Evolutionary conservation across 352 stramenopile species (phyloP), one percentile per base, ranked within the genome.

Genomic region (Phytopythium boreale): DNA sequence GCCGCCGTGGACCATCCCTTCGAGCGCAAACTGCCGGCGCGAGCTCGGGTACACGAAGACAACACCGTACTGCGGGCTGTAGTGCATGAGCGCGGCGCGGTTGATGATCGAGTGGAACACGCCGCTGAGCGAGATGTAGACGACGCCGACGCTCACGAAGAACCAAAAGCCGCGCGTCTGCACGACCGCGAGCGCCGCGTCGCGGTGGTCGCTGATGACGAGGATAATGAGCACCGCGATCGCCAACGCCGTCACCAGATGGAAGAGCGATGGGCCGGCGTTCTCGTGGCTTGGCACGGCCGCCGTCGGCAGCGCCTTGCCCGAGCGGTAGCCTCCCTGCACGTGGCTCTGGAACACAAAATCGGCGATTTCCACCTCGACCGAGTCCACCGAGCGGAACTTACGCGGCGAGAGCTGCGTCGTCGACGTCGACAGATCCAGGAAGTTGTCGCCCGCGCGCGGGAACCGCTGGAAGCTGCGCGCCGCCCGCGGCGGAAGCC

Each of bases 81-180:
- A 86, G 65, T 87, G 84, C 62, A 88, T 86, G 62, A 72, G 68
- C 17, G 72, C 61, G 52, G 66, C 69, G 41, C 51, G 52, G 68
- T 87, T 74, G 65, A 91, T 89, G 56, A 91, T 76, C 22, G 80
- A 80, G 62, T 89, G 70, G 63, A 89, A 81, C 4, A 88, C 22
- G 4, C 82, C 82, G 41, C 82, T 88, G 36, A 89, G 70, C 26
- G 79, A 70, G n/a, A 87, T 64, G 62, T 88, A 89, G 29, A 87
- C 67, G 37, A 91, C 69, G 20, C 56, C 66, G 31, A 79, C 51
- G n/a, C 77, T 80, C 41, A 87, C 49, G 20, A 81, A 29, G 56
- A 89, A 79, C 80, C 82, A 91, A 56, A 82, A 76, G 31, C 78
- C 49, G n/a, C 79, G 77, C 4, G 62, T 76, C 4, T 66, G 63